Evolutionary conservation across 2,329 filamentous ascomycete species (phyloP).

Genomic region (Clarireedia homoeocarpa): DNA sequence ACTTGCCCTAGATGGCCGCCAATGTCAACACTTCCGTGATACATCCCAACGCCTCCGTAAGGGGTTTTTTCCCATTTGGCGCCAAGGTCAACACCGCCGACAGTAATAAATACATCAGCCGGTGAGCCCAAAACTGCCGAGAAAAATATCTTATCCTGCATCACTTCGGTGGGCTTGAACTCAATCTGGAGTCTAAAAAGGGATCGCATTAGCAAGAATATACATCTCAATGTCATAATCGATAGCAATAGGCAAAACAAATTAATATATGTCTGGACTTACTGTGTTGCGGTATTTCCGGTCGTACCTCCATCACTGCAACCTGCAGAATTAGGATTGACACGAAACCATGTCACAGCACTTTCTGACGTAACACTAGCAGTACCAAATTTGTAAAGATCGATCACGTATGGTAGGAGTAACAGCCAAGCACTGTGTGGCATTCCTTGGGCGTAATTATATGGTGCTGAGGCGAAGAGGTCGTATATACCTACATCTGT

Average conservation of each 20-base stretch:
- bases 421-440: constrained; percentile 41
- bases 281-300: not conserved
- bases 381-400: not conserved
- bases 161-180: not conserved
- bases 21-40: not conserved
- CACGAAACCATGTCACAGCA: not conserved
- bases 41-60: not conserved
- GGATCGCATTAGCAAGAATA: not conserved
- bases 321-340: not conserved
- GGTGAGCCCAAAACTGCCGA: not conserved
- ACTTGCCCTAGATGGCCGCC: not conserved
- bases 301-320: not conserved
- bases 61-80: not conserved
- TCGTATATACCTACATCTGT: not conserved
- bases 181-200: not conserved
- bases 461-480: not conserved
- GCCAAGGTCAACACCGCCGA: not conserved
- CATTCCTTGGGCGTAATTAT: constrained; percentile 11
- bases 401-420: not conserved
- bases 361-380: not conserved
- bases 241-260: too few relatives aligned
- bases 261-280: not conserved
- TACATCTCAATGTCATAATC: not conserved
- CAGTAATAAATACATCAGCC: not conserved
- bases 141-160: not conserved